Base-by-base conservation (phyloP, 2,329 filamentous ascomycete species). In the Aureobasidium sp. region DNA sequence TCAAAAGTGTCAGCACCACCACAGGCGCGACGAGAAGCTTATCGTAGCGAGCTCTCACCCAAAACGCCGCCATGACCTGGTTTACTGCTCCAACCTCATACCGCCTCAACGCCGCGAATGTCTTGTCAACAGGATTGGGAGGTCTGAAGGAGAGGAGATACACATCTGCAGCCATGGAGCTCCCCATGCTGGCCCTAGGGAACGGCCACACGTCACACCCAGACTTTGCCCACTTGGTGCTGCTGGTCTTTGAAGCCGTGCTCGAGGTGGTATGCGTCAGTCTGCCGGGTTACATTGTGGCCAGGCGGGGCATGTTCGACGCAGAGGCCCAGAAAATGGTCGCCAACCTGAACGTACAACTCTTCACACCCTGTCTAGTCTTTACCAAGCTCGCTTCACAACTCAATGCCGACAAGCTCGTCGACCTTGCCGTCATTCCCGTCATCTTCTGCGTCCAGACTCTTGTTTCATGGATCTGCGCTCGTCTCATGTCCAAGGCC, bases 341-440 rank as follows among this genome's bases (percentile, higher is more conserved):
- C 56, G 93, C 94, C 60, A 97, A 99, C 72, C 81, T 99, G 68
- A 99, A 99, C 74, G 91, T 97, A 63, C 90, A 89, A 78, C 82
- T 99, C 45, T 99, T 99, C 76, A 99, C 94, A 33, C 94, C 94
- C 66, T 97, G 94, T 74, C 85, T 99, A 66, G 91, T 99, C 74
- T 99, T 97, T 75, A 96, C 90, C 17, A 99, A 99, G 76, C 83
- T 99, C 42, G 94, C 92, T 7, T 96, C 91, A 1, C 93, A 99
- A 75, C 82, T 99, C 63, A 96, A 89, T 49, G 89, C 91, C 60
- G 88, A 94, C 64, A 97, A 96, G 75, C 83, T 99, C 57, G 81
- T 85, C 65, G 94, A 97, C 62, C 83, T 99, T 42, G 91, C 89
- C 67, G 88, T 99, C 66, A 99, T 99, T 63, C 94, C 94, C n/a